phyloP scores from a whole-genome alignment of 805 yeast species.

The Saccharomycopsis fibuligera region DNA sequence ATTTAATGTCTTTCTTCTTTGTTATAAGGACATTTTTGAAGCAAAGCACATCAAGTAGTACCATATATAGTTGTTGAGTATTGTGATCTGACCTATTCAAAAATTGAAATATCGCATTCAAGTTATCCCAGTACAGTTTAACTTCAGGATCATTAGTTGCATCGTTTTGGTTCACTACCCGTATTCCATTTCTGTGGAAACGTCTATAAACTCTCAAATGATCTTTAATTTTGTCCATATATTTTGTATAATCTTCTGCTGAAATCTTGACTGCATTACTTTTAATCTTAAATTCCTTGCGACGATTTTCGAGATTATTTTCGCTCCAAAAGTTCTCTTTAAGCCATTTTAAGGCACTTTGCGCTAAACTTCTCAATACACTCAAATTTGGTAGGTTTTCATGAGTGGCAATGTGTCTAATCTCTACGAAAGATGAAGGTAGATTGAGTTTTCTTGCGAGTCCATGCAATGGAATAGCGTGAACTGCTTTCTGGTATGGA shows the following conservation, averaged over 20 bases:
- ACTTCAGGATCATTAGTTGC: slow-evolving; percentile 35
- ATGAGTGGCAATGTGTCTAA: slow-evolving; percentile 88
- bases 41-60: slow-evolving; percentile 27
- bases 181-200: slow-evolving; percentile 40
- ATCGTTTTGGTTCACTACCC: slow-evolving; percentile 34
- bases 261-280: neutral
- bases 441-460: slow-evolving; percentile 64
- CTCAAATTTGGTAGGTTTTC: slow-evolving; percentile 70
- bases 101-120: slow-evolving; percentile 6
- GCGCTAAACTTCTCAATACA: slow-evolving; percentile 54
- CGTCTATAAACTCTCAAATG: slow-evolving; percentile 43
- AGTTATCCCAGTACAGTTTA: slow-evolving; percentile 33
- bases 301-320: slow-evolving; percentile 4
- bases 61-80: slow-evolving; percentile 21
- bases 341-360: slow-evolving; percentile 70
- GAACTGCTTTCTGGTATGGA: slow-evolving; percentile 72
- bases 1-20: slow-evolving; percentile 9
- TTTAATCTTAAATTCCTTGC: neutral
- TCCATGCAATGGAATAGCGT: slow-evolving; percentile 70
- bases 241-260: slow-evolving; percentile 1
- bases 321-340: slow-evolving; percentile 63
- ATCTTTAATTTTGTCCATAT: slow-evolving; percentile 26
- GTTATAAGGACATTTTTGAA: slow-evolving; percentile 30
- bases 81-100: slow-evolving; percentile 25
- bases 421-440: slow-evolving; percentile 81